These are phyloP conservation scores for Microcos paniculata DNA, from an alignment of 345 rosid genomes.

Conservation along the genomic window DNA sequence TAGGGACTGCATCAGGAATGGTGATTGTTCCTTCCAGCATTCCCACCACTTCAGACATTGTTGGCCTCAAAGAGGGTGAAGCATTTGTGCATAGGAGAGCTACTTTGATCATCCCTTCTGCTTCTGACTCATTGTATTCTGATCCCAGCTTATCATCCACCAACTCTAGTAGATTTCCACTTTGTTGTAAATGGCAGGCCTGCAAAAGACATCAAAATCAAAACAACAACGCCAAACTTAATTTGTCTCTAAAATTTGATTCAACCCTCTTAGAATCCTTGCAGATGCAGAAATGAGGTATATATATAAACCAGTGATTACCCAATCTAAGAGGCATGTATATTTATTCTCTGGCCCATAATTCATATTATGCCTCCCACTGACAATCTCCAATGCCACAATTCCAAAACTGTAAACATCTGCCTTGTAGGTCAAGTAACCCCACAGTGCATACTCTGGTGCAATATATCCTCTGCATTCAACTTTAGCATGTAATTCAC, in stretches of 20 bases:
- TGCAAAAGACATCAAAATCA: neutral
- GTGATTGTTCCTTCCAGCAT: slow-evolving; percentile 44
- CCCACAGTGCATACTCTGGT: slow-evolving; percentile 66
- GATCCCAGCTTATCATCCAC: slow-evolving; percentile 42
- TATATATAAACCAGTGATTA: slow-evolving; percentile 13
- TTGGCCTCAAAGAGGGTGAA: slow-evolving; percentile 46
- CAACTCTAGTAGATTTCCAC: slow-evolving; percentile 31
- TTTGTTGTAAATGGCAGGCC: slow-evolving; percentile 43
- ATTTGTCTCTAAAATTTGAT: neutral
- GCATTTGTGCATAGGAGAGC: slow-evolving; percentile 49
- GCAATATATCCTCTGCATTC: slow-evolving; percentile 52
- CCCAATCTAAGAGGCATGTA: slow-evolving; percentile 56
- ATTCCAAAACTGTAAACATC: slow-evolving; percentile 66
- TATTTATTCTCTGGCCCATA: slow-evolving; percentile 36
- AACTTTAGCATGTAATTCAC: neutral
- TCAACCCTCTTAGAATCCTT: too few relatives aligned
- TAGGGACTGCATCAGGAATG: slow-evolving; percentile 21
- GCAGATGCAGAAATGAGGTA: neutral
- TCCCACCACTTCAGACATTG: slow-evolving; percentile 51
- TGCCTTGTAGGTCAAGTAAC: slow-evolving; percentile 52
- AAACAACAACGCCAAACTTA: neutral
- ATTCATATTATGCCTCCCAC: slow-evolving; percentile 45
- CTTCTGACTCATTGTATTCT: slow-evolving; percentile 32
- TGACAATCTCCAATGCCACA: slow-evolving; percentile 49
- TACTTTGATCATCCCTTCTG: slow-evolving; percentile 46